Conservation (phyloP, 192 early-diverging fungal species). For the Spizellomyces punctatus region DNA sequence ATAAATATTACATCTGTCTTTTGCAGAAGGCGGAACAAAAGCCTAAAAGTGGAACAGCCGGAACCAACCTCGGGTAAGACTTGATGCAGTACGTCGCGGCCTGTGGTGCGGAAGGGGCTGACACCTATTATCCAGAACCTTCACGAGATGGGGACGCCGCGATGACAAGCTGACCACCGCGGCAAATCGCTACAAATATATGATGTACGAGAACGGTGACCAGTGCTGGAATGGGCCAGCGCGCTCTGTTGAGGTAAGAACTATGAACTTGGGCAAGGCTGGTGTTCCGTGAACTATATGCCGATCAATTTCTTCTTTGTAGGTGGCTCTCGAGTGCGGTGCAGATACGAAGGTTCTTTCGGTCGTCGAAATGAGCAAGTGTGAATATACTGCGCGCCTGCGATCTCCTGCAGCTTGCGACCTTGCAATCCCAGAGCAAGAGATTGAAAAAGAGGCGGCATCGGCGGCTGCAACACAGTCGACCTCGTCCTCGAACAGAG, state of each 20-base stretch:
- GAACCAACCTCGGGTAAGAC: conserved; percentile 59
- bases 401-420: conserved; percentile 80
- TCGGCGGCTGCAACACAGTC: too few species aligned
- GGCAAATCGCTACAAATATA: conserved; percentile 51
- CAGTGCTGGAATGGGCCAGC: conserved; percentile 96
- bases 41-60: conserved; percentile 58
- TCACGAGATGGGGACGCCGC: conserved; percentile 48
- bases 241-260: conserved; percentile 68
- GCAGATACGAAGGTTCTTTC: conserved; percentile 62
- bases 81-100: conserved; percentile 45
- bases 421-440: too few species aligned
- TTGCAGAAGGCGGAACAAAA: conserved; percentile 78
- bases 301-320: not conserved
- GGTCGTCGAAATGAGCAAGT: conserved; percentile 89
- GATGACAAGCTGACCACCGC: conserved; percentile 30
- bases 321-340: conserved; percentile 76
- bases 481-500: too few species aligned
- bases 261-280: not conserved
- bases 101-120: conserved; percentile 16
- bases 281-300: too few species aligned
- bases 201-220: conserved; percentile 73
- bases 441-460: too few species aligned
- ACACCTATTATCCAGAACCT: conserved; percentile 28
- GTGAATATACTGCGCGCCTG: conserved; percentile 84
- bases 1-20: conserved; percentile 79